These are phyloP conservation scores for Diaporthe aspalathi DNA, from an alignment of 2,329 filamentous ascomycete species.

Conservation along the genomic window DNA sequence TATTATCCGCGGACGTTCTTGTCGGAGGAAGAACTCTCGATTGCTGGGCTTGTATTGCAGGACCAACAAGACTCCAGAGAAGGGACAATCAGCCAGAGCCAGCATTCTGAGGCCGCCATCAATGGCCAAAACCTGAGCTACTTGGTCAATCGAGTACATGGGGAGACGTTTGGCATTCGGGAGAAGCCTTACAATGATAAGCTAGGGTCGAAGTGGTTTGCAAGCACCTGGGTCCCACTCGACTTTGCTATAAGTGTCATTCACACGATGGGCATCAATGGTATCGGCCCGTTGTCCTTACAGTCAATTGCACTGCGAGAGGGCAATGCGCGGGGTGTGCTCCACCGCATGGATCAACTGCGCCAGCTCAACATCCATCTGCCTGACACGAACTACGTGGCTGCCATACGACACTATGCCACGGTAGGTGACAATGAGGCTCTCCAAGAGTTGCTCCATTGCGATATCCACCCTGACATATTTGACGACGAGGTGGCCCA, in stretches of 20 bases:
- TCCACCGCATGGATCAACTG: slow-evolving; percentile 69
- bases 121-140: slow-evolving; percentile 46
- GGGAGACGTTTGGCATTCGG: slow-evolving; percentile 52
- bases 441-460: slow-evolving; percentile 58
- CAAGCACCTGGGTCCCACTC: slow-evolving; percentile 75
- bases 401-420: slow-evolving; percentile 74
- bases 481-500: slow-evolving; percentile 61
- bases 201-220: slow-evolving; percentile 84
- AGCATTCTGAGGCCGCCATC: slow-evolving; percentile 32
- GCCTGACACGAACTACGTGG: slow-evolving; percentile 71
- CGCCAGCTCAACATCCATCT: slow-evolving; percentile 71
- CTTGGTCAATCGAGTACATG: slow-evolving; percentile 52
- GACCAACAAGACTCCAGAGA: background rate
- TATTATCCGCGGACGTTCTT: slow-evolving; percentile 59
- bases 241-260: slow-evolving; percentile 78
- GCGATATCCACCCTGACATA: slow-evolving; percentile 66
- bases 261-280: slow-evolving; percentile 75
- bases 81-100: background rate
- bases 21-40: slow-evolving; percentile 50
- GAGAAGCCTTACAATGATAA: slow-evolving; percentile 71
- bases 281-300: slow-evolving; percentile 80
- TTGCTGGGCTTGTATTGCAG: slow-evolving; percentile 39
- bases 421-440: slow-evolving; percentile 62
- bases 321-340: slow-evolving; percentile 64
- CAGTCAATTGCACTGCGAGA: slow-evolving; percentile 81